These are phyloP conservation scores for Zymoseptoria ardabiliae DNA, from an alignment of 2,329 filamentous ascomycete genomes.

Conservation along the genomic window DNA sequence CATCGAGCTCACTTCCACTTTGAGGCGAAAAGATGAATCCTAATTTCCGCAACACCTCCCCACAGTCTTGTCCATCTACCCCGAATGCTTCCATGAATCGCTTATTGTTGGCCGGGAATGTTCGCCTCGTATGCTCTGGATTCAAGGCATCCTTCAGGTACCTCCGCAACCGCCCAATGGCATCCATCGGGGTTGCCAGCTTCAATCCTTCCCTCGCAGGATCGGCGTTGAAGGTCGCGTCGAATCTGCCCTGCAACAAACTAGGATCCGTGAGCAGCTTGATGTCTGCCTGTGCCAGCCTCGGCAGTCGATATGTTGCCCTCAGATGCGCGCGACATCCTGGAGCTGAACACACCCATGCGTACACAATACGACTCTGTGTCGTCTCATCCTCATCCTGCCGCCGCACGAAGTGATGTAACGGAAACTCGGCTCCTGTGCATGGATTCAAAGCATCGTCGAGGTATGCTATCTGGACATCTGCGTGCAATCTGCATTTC, in stretches of 20 bases:
- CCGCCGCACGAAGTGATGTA: constrained; percentile 52
- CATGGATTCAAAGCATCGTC: constrained; percentile 37
- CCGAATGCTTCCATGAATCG: constrained; percentile 58
- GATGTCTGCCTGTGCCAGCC: constrained; percentile 44
- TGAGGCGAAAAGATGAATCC: constrained; percentile 42
- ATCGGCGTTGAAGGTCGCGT: constrained; percentile 44
- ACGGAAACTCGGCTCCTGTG: constrained; percentile 43
- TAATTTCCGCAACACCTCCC: constrained; percentile 49
- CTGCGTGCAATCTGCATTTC: constrained; percentile 55
- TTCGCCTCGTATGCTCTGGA: constrained; percentile 42
- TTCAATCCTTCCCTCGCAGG: constrained; percentile 48
- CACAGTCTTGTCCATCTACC: constrained; percentile 44
- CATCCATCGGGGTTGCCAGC: constrained; percentile 46
- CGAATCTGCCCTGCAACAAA: constrained; percentile 46
- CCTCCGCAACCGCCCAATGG: constrained; percentile 49
- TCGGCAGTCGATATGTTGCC: constrained; percentile 47
- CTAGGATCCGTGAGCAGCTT: constrained; percentile 48
- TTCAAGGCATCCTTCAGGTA: constrained; percentile 55
- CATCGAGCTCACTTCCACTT: not conserved
- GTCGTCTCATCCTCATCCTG: constrained; percentile 8
- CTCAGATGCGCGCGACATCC: constrained; percentile 48
- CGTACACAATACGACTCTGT: constrained; percentile 31
- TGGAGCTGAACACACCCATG: constrained; percentile 53
- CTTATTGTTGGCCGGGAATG: constrained; percentile 55
- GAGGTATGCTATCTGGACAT: constrained; percentile 40